Conservation (phyloP, 73 alveolate species). For the Paramecium bursaria region DNA sequence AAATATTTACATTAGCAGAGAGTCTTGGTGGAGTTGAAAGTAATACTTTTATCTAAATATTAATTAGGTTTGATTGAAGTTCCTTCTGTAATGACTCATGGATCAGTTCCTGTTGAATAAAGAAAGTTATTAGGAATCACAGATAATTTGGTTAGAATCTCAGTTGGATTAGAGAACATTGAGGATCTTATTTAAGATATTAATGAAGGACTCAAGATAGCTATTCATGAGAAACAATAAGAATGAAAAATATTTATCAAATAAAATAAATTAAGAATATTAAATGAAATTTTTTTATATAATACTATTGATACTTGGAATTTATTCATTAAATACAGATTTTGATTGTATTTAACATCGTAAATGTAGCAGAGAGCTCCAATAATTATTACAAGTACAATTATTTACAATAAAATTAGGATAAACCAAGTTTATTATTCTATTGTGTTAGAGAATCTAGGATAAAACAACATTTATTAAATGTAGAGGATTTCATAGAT, state of each 20-base stretch:
- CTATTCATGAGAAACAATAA: constrained; percentile 10
- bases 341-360: no score
- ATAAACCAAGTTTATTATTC: no score
- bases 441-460: no score
- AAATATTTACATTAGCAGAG: constrained; percentile 90
- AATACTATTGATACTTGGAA: no score
- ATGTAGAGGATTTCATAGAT: no score
- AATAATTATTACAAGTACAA: no score
- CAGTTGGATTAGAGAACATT: constrained; percentile 90
- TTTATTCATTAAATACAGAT: no score
- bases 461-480: no score
- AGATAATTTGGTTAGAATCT: constrained; percentile 89
- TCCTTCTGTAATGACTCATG: constrained; percentile 72
- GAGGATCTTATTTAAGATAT: constrained; percentile 91
- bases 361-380: no score
- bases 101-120: constrained; percentile 89
- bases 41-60: not conserved
- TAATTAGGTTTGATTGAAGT: constrained; percentile 32
- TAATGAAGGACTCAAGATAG: constrained; percentile 85
- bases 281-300: no score
- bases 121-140: constrained; percentile 91
- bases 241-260: not conserved
- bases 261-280: no score
- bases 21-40: constrained; percentile 95
- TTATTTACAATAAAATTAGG: no score